These are phyloP conservation scores for Agastache rugosa DNA, from an alignment of 257 asterid genomes.

Conservation along the genomic window DNA sequence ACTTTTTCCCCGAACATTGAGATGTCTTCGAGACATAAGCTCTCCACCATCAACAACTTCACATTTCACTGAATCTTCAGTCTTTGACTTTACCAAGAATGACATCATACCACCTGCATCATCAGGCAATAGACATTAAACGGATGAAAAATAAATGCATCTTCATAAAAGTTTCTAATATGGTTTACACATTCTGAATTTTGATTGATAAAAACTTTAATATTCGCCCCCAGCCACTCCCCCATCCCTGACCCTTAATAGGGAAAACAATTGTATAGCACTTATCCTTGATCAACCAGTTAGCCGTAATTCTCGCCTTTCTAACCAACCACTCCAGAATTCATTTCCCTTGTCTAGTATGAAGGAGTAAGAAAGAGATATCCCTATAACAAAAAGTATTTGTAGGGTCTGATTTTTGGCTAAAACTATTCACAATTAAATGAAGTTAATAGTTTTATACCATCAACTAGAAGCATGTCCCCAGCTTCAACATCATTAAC, in stretches of 20 bases:
- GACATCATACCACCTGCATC: slow-evolving; percentile 94
- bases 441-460: slow-evolving; percentile 44
- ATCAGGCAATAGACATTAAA: slow-evolving; percentile 28
- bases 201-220: slow-evolving; percentile 9
- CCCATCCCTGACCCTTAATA: background rate
- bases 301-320: background rate
- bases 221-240: background rate
- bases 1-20: slow-evolving; percentile 91
- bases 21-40: slow-evolving; percentile 89
- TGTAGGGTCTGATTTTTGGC: background rate
- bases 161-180: background rate
- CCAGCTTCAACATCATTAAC: slow-evolving; percentile 90
- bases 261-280: background rate
- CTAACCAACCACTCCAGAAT: background rate
- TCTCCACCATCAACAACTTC: slow-evolving; percentile 96
- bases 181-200: background rate
- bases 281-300: background rate
- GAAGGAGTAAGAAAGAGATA: slow-evolving; percentile 10
- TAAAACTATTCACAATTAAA: slow-evolving; percentile 10
- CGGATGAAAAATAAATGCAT: slow-evolving; percentile 7
- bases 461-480: slow-evolving; percentile 97
- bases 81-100: slow-evolving; percentile 72
- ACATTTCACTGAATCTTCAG: slow-evolving; percentile 79
- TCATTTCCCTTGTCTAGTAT: background rate
- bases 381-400: background rate